Evolutionary conservation across 2,329 filamentous ascomycete species (phyloP).

Genomic region (Fusarium cyanostomum): DNA sequence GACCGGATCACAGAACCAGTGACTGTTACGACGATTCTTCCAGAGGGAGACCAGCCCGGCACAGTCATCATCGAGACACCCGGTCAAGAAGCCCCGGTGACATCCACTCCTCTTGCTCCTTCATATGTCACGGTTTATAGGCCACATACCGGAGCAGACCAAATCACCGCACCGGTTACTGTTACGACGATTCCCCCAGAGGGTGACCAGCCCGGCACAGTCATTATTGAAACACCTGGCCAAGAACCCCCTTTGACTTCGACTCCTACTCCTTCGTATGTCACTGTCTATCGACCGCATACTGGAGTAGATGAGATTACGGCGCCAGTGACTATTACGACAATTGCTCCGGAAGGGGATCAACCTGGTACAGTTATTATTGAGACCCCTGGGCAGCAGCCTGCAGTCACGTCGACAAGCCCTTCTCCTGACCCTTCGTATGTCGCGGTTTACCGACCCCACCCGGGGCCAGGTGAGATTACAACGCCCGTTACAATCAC

Average conservation of each 20-base stretch:
- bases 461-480: slow-evolving; percentile 19
- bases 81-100: background rate
- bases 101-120: background rate
- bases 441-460: slow-evolving; percentile 18
- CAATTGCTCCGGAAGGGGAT: slow-evolving; percentile 5
- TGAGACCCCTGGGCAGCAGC: slow-evolving; percentile 21
- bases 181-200: slow-evolving; percentile 19
- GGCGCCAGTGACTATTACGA: slow-evolving; percentile 12
- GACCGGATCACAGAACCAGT: slow-evolving; percentile 12
- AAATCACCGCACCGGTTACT: slow-evolving; percentile 19
- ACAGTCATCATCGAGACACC: slow-evolving; percentile 25
- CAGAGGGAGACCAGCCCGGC: slow-evolving; percentile 13
- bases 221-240: slow-evolving; percentile 16
- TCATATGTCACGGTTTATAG: slow-evolving; percentile 25
- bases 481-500: slow-evolving; percentile 12
- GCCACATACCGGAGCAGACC: slow-evolving; percentile 16
- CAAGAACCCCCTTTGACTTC: background rate
- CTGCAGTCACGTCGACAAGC: slow-evolving; percentile 14
- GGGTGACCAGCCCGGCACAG: slow-evolving; percentile 22
- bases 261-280: slow-evolving; percentile 11
- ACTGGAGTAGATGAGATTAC: slow-evolving; percentile 12
- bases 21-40: slow-evolving; percentile 12
- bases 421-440: slow-evolving; percentile 19
- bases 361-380: slow-evolving; percentile 27
- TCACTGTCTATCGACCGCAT: slow-evolving; percentile 17